Base-by-base conservation (phyloP, 2,329 filamentous ascomycete species). In the Chaetomiaceae sp. region DNA sequence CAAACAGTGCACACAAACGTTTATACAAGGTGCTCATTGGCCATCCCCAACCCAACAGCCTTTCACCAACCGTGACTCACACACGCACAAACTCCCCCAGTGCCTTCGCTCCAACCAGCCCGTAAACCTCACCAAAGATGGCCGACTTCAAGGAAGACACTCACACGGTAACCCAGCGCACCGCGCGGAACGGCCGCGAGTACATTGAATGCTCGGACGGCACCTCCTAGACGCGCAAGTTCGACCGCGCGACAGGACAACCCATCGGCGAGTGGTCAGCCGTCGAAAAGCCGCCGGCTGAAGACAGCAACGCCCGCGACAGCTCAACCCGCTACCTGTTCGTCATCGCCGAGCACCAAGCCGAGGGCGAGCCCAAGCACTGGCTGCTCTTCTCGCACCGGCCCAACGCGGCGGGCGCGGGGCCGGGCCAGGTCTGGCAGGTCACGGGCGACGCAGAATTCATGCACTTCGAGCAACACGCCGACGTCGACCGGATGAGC, bases 391-490 rank as follows among this genome's bases (percentile, higher is more conserved):
- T 47, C 34, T 15, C 34, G 2, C 34, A 47, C 29, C 4, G 27
- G 4, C 34, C 45, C 20, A 38, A 27, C 39, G 34, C 14, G 2
- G 11, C 19, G 7, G 34, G 38, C 44, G 32, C 32, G 0, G 44
- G 37, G 14, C 37, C 37, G 10, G 43, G 43, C 7, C 37, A 36
- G 12, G 29, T 30, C 11, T 46, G 43, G 43, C 43, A 46, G 24
- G 44, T 41, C 12, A 46, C 32, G 3, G 44, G 44, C 22, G 44
- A 46, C n/a, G 44, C 37, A 1, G 44, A 46, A 38, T 15, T 46
- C 3, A 46, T 46, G 44, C 22, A n/a, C 18, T 40, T 36, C 20
- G 38, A 46, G 12, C 38, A 46, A 3, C 17, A 24, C 11, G n/a
- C 7, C 2, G 38, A 14, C 2, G 45, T 47, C 12, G 45, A 47